Evolutionary conservation across 2,329 filamentous ascomycete species (phyloP), one percentile per base, ranked within the genome.

Genomic region (Eutypella sp.): DNA sequence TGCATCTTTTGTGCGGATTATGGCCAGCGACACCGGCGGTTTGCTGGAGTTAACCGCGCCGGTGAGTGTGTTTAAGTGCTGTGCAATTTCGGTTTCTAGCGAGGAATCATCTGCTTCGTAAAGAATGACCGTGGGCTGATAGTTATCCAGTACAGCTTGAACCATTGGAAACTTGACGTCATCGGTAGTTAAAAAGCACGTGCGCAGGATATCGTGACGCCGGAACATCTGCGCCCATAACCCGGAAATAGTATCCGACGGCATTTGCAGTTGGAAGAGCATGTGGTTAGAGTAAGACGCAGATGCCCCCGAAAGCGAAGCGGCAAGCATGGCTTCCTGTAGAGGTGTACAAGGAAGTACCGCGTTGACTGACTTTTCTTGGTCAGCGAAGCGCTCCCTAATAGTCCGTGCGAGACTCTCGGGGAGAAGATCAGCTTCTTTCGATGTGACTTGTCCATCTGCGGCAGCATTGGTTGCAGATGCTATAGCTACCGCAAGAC

Each of bases 291-390:
- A 81, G 60, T 96, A 96, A 2, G 81, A 73, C 1, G 67, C 66
- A 10, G 68, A 62, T 2, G 65, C 65, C 8, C 45, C 34, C 4
- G 47, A 45, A 9, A 52, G 40, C 4, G 70, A 56, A 8, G 80
- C 78, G 3, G 82, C 84, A 1, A 96, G 71, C 89, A 96, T 96
- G 1, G 85, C 86, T 67, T 95, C 87, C 62, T 96, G 91, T 0
- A 96, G 69, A 1, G 90, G 87, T 2, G 89, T 95, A 60, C 91
- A 96, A 1, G 90, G 90, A 5, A 91, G 67, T 8, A 95, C 72
- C 1, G 69, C 71, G 24, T 76, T 65, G 3, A 86, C 68, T 0
- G 54, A 38, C 4, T 63, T 60, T 0, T 63, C 62, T 2, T 62
- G 49, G 4, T 48, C 15, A 4, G 52, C 38, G 45, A 77, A 68